Conservation (phyloP, 1,284 basidiomycete species). For the Lignosus rhinocerotis region DNA sequence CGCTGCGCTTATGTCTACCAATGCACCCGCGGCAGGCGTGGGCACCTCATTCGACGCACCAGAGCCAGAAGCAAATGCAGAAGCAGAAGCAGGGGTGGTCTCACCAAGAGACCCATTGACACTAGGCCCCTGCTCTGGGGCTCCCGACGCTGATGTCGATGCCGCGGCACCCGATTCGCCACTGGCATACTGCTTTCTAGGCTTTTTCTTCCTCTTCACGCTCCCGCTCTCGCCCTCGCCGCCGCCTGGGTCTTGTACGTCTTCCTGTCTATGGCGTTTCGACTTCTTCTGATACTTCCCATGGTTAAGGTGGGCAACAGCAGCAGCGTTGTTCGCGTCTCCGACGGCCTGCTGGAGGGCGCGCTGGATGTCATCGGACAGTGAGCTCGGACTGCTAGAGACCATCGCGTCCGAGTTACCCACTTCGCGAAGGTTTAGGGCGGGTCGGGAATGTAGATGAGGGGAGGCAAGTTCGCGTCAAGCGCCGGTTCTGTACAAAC, state of each 20-base stretch:
- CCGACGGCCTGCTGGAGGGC: conserved; percentile 51
- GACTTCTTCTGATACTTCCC: conserved; percentile 47
- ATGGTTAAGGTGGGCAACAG: conserved; percentile 31
- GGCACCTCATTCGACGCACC: conserved; percentile 1
- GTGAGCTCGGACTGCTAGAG: conserved; percentile 26
- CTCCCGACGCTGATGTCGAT: background rate
- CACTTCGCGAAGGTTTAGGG: conserved; percentile 31
- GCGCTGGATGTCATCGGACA: conserved; percentile 35
- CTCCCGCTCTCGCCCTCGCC: conserved; percentile 34
- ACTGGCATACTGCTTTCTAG: conserved; percentile 27
- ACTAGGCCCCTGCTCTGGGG: conserved; percentile 2
- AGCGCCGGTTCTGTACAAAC: conserved; percentile 11
- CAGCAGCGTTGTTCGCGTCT: conserved; percentile 31
- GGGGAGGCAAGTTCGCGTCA: conserved; percentile 31
- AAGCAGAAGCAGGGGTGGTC: conserved; percentile 1
- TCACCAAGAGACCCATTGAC: background rate
- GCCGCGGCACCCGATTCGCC: conserved; percentile 6
- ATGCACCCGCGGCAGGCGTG: conserved; percentile 5
- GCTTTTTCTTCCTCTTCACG: conserved; percentile 31
- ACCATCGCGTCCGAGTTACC: conserved; percentile 18
- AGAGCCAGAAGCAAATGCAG: background rate
- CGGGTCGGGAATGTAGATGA: conserved; percentile 30
- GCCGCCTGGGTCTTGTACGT: conserved; percentile 16
- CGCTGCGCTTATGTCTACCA: conserved; percentile 4
- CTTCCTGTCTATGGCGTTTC: conserved; percentile 40